A percentile compares a stretch with the other conserved stretches of the same genome.
phyloP scores from a whole-genome alignment of 495 filamentous ascomycete species.

The Lindgomyces ingoldianus region DNA sequence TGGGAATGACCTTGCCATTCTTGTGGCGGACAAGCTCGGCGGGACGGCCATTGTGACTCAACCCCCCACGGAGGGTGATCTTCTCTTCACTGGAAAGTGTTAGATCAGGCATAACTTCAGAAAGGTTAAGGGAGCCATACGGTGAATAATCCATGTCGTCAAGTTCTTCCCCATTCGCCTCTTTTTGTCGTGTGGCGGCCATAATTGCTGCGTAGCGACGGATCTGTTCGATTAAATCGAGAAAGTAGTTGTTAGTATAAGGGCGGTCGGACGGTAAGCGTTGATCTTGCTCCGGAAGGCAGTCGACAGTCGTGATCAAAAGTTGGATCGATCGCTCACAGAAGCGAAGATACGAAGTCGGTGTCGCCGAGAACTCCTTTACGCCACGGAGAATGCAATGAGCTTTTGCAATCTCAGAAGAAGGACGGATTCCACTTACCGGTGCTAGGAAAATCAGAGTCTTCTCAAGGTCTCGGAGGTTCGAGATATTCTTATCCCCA shows the following conservation, averaged over 20 bases:
- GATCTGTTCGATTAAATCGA: constrained; percentile 84
- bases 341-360: constrained; percentile 73
- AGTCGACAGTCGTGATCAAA: constrained; percentile 77
- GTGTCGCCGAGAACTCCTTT: constrained; percentile 72
- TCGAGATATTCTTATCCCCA: constrained; percentile 75
- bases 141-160: constrained; percentile 48
- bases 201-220: constrained; percentile 51
- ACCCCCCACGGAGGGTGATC: constrained; percentile 72
- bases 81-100: constrained; percentile 57
- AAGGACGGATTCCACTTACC: constrained; percentile 64
- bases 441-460: constrained; percentile 81
- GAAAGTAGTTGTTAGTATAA: constrained; percentile 90
- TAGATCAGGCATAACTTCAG: neutral
- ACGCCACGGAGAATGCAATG: constrained; percentile 60
- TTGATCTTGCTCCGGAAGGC: constrained; percentile 77
- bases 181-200: constrained; percentile 53
- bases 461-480: constrained; percentile 87
- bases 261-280: constrained; percentile 77
- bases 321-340: constrained; percentile 84
- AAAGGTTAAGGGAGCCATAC: constrained; percentile 40
- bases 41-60: constrained; percentile 73
- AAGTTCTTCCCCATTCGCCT: constrained; percentile 43
- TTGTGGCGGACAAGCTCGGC: constrained; percentile 76
- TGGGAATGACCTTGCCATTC: constrained; percentile 69
- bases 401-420: constrained; percentile 60